Base-by-base conservation (phyloP, 768 basidiomycete species). In the Termitomyces sp. region DNA sequence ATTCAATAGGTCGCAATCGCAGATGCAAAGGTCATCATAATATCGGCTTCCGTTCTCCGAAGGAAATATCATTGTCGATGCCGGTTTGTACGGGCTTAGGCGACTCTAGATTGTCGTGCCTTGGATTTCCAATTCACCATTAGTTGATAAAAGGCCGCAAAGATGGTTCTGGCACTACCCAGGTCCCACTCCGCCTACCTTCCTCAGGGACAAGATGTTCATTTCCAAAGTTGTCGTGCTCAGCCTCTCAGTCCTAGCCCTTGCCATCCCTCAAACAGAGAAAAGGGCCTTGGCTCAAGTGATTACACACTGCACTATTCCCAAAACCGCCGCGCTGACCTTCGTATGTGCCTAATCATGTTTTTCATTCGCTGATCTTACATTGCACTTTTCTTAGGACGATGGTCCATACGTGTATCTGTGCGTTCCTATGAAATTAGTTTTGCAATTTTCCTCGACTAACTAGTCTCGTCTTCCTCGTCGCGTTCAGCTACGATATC, bases 241-340 rank as follows among this genome's bases (percentile, higher is more conserved):
- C 34, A 46, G 52, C 12, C 55, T 62, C 24, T 55, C 55, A 16
- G 13, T 55, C 18, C 46, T 59, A 7, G 59, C 31, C 2, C 18
- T 58, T 31, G 63, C 61, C 10, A 31, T 24, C 9, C 63, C 63
- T 13, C 59, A 63, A 44, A 29, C 57, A 12, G 56, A 64, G 31
- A 63, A 58, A 37, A 58, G 62, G 42, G 54, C 58, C 13, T 55
- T 51, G 37, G 64, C 62, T 4, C 58, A 63, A 34, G 57, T 65
- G n/a, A 37, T 65, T 27, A 60, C 62, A n/a, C 56, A 42, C 26
- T 65, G 64, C 24, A 63, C 60, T 2, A 55, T 63, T 20, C 60
- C 64, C 24, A 61, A 65, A 27, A 65, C 64, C 2, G 60, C 57
- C 14, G 64, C 64, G 24, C 24, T 65, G 8, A 65, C 62, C 12